A percentile compares a stretch with the other conserved stretches of the same genome.
Evolutionary conservation across 2,329 filamentous ascomycete species (phyloP).

Genomic region (Rhynchosporium agropyri): DNA sequence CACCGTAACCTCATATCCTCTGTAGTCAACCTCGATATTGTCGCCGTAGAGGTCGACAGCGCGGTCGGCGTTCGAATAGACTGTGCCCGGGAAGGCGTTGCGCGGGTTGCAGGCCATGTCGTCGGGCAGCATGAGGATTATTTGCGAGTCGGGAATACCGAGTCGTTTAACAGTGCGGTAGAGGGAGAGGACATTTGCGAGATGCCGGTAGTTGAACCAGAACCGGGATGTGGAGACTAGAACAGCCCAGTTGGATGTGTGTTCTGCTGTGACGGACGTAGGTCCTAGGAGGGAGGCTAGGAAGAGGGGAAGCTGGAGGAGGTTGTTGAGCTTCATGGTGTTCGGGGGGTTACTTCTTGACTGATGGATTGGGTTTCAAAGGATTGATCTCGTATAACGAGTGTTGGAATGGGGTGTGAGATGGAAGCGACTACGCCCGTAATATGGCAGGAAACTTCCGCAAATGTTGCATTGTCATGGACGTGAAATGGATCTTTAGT

Average conservation of each 20-base stretch:
- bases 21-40: slow-evolving; percentile 98
- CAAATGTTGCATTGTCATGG: not conserved
- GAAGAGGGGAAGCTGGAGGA: slow-evolving; percentile 47
- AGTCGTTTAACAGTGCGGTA: slow-evolving; percentile 98
- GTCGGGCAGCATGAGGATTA: slow-evolving; percentile 99
- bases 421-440: not conserved
- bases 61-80: slow-evolving; percentile 97
- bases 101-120: slow-evolving; percentile 99
- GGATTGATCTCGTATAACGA: not conserved
- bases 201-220: slow-evolving; percentile 99
- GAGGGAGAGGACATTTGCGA: slow-evolving; percentile 95
- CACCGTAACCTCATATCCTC: slow-evolving; percentile 97
- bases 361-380: slow-evolving; percentile 1
- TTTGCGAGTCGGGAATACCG: slow-evolving; percentile 96
- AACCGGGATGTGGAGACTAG: slow-evolving; percentile 98
- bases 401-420: not conserved
- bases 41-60: slow-evolving; percentile 96
- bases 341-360: slow-evolving; percentile 8
- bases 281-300: slow-evolving; percentile 53
- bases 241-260: slow-evolving; percentile 99
- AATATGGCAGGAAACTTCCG: not conserved
- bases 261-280: slow-evolving; percentile 57
- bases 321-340: slow-evolving; percentile 54
- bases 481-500: not conserved
- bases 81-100: slow-evolving; percentile 95